Evolutionary conservation across 257 asterid genomes (phyloP), one percentile per base, ranked within the genome.

Genomic region (Solanum gracilifrons): DNA sequence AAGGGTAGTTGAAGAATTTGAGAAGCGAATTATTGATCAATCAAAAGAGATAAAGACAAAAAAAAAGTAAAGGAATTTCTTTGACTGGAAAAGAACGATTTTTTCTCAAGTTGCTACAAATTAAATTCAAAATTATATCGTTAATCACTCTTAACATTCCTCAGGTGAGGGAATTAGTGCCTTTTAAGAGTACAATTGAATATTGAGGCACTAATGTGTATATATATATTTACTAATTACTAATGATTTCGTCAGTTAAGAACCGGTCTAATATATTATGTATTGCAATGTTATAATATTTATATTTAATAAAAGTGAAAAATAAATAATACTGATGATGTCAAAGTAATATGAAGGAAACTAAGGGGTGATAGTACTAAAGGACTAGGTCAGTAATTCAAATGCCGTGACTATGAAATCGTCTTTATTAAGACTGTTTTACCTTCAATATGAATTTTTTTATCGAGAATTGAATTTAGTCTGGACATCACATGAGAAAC

Each of bases 371-470:
- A 60, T 60, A 4, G 27, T 60, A 60, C 68, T 60, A 21, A 58
- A 60, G 13, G 68, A 60, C 68, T 21, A 21, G 25, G 11, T 60
- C 68, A 20, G 73, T 25, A 31, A 5, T 12, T 64, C 72, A 25
- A 66, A 66, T 66, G 20, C 1, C 35, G 9, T 66, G 18, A 12
- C 16, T 25, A 66, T 66, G 4, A 25, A 66, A 11, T 25, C 2
- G 2, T 1, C 4, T 66, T 66, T 62, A 12, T 62, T 62, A 23
- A 23, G 7, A 64, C 0, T 15, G 4, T 3, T 55, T 58, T 58
- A 58, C 0, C 3, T 4, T 62, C 2, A 23, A 23, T 23, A 5
- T 23, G 5, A 64, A 9, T 0, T 4, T n/a, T 64, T 62, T 4
- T 3, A 25, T 5, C 4, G 3, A 5, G 1, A 64, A 4, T 64